phyloP scores from a whole-genome alignment of 2,329 filamentous ascomycete species.

The Ploettnerulaceae sp. region DNA sequence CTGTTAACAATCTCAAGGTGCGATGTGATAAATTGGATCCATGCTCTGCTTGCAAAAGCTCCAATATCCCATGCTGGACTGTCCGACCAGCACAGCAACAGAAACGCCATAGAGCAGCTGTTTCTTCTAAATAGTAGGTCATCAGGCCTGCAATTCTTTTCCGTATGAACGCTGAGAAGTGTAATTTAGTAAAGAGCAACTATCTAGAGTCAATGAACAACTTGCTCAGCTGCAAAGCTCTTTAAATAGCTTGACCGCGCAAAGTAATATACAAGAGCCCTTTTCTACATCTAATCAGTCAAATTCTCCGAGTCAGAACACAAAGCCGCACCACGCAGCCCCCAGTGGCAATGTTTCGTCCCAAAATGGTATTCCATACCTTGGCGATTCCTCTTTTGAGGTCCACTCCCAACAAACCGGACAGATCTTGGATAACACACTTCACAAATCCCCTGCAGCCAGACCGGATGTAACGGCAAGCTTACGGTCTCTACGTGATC shows the following conservation, averaged over 20 bases:
- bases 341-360: background rate
- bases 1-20: slow-evolving; percentile 1
- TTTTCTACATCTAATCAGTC: background rate
- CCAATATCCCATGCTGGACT: slow-evolving; percentile 14
- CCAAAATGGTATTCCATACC: slow-evolving; percentile 3
- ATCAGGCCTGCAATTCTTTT: background rate
- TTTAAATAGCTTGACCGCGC: slow-evolving; percentile 1
- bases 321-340: background rate
- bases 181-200: slow-evolving; percentile 5
- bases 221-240: slow-evolving; percentile 5
- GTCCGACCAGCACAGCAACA: slow-evolving; percentile 1
- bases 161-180: background rate
- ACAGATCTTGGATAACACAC: slow-evolving; percentile 11
- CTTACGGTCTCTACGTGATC: slow-evolving; percentile 3
- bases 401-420: slow-evolving; percentile 15
- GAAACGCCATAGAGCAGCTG: slow-evolving; percentile 5
- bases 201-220: slow-evolving; percentile 7
- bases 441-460: slow-evolving; percentile 6
- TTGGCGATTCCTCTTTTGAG: slow-evolving; percentile 16
- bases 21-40: slow-evolving; percentile 15
- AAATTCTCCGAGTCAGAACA: background rate
- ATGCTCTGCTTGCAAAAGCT: slow-evolving; percentile 11
- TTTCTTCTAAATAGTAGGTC: slow-evolving; percentile 2
- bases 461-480: slow-evolving; percentile 6
- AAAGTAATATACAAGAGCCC: background rate